phyloP scores from a whole-genome alignment of 1,284 basidiomycete species.

The Mycena citricolor region DNA sequence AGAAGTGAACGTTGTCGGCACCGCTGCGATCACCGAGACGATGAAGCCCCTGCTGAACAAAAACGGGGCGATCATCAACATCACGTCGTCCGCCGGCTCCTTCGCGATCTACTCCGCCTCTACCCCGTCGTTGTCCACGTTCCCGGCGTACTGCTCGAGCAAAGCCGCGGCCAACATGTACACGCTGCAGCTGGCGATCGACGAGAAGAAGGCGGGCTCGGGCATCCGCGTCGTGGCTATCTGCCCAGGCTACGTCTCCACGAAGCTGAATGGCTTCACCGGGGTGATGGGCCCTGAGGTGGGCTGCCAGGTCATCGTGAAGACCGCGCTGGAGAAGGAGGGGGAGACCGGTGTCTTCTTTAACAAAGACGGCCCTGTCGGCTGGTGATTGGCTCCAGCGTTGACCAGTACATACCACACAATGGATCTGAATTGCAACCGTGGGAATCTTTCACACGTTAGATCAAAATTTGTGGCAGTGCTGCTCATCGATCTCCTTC shows the following conservation, averaged over 20 bases:
- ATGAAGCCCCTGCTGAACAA: slow-evolving; percentile 2
- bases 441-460: no score
- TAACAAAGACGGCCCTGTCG: background rate
- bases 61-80: slow-evolving; percentile 1
- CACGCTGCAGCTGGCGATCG: slow-evolving; percentile 2
- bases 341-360: slow-evolving; percentile 3
- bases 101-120: slow-evolving; percentile 1
- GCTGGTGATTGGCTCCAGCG: slow-evolving; percentile 1
- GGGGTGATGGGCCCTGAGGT: background rate
- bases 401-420: no score
- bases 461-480: no score
- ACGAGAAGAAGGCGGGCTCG: slow-evolving; percentile 2
- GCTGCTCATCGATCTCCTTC: no score
- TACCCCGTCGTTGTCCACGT: no score
- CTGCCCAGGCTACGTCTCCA: slow-evolving; percentile 6
- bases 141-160: slow-evolving; percentile 4
- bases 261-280: slow-evolving; percentile 1
- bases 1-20: slow-evolving; percentile 4
- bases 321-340: background rate
- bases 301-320: slow-evolving; percentile 1
- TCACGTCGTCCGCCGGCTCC: background rate
- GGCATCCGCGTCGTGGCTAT: background rate
- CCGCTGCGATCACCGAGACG: background rate
- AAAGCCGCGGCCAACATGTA: slow-evolving; percentile 3
- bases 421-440: no score